Conservation (phyloP, 768 basidiomycete species). For the Mycena chlorophos region DNA sequence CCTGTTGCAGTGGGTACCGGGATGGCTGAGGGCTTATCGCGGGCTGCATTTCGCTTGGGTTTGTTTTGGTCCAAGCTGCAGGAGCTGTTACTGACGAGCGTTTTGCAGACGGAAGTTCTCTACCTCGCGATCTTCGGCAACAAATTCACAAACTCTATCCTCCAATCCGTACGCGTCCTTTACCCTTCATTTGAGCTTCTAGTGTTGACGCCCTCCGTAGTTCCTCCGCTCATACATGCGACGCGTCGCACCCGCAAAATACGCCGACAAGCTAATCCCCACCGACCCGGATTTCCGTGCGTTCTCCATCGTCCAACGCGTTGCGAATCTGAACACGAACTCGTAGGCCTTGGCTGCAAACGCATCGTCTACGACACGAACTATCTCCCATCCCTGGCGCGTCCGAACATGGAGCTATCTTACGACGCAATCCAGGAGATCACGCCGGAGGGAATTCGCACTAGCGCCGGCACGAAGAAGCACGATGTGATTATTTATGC, state of each 20-base stretch:
- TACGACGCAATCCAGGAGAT: slow-evolving; percentile 41
- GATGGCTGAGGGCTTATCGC: neutral
- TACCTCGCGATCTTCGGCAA: neutral
- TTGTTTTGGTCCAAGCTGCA: neutral
- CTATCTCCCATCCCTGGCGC: slow-evolving; percentile 45
- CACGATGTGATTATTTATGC: slow-evolving; percentile 60
- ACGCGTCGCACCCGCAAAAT: neutral
- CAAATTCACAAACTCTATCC: neutral
- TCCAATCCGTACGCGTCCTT: neutral
- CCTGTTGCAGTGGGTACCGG: neutral
- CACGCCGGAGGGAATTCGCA: slow-evolving; percentile 42
- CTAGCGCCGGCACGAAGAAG: slow-evolving; percentile 33
- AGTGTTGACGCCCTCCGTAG: neutral
- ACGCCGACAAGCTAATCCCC: neutral
- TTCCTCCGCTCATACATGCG: neutral
- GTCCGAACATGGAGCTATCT: slow-evolving; percentile 45
- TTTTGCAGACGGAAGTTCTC: neutral
- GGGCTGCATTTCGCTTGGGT: neutral
- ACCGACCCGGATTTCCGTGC: neutral
- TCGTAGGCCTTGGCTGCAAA: slow-evolving; percentile 51
- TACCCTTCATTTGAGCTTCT: neutral
- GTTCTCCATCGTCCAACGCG: neutral
- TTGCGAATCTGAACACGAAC: neutral
- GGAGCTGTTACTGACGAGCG: neutral
- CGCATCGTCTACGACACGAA: slow-evolving; percentile 51